Evolutionary conservation across 805 yeast species (phyloP), one percentile per base, ranked within the genome.

Genomic region (Lipomyces sp.): DNA sequence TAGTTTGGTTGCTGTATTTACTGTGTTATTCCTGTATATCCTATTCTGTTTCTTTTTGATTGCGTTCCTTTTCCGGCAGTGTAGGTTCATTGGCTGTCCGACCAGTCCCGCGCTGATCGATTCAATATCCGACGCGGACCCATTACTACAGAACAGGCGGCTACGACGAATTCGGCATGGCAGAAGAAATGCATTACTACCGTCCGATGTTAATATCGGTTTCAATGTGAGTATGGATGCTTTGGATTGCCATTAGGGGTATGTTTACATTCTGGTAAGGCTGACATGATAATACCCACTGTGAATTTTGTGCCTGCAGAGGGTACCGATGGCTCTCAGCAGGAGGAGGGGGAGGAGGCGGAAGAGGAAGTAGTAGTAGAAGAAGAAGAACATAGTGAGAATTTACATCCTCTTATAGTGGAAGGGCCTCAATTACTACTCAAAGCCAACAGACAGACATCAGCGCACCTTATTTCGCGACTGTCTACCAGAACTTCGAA

Each of bases 61-160:
- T 42, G 18, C 48, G 48, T 42, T 42, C n/a, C 48, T 42, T 18
- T 42, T 42, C 48, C 24, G 48, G 48, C 48, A 42, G 48, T 42
- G 48, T n/a, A 42, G 48, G 48, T 42, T 42, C 7, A n/a, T 42
- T 42, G 15, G 24, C 48, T 42, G 48, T 15, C 48, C 24, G n/a
- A 13, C 48, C 24, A 42, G 10, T 8, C 18, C 48, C 15, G 24
- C 48, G 7, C 24, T n/a, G 6, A 42, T 42, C 48, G 48, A 42
- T 42, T 42, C 48, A 24, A 15, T 42, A n/a, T 42, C 48, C 7
- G 48, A 42, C 48, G 48, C 15, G 48, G 48, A 42, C 24, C 18
- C 7, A n/a, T n/a, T 42, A 42, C 18, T 15, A 42, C 48, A 24
- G 18, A 42, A 42, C 7, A 42, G 15, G 48, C 48, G 24, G 48